Base-by-base conservation (phyloP, 208 protist species). In the Trypanosoma mega region DNA sequence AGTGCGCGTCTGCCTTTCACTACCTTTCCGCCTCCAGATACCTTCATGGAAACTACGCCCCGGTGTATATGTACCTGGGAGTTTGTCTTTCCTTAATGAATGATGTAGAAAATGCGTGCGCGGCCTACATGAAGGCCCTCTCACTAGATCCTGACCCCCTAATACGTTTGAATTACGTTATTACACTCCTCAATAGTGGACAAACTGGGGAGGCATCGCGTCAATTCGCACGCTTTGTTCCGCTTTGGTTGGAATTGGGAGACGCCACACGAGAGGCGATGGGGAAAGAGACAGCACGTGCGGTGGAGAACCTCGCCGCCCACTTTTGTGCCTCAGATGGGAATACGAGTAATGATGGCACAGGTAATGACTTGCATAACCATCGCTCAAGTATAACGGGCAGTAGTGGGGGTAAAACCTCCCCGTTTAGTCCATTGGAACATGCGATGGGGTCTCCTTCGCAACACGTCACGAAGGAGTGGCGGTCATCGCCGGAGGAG, bases 1-100 rank as follows among this genome's bases (percentile, higher is more conserved):
- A 96, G 51, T 96, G 89, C 74, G 95, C 93, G 21, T 98, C 94
- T 2, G 97, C 97, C 9, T 98, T 98, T 70, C 97, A 98, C 63
- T 93, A 96, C 71, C 78, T 99, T 27, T 94, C 83, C 26, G 78
- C 92, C 3, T 78, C 89, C 1, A 92, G 98, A 63, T 93, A 90
- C 39, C 60, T 99, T 30, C 82, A 98, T 57, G 69, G 74, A 2
- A 44, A 86, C 30, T 96, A 92, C 68, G 85, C 94, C 4, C 76
- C 82, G 2, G 60, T 85, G 14, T 98, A 93, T 73, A 98, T 98
- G 96, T 91, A 97, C 54, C 81, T 98, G 8, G 97, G 85, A 7
- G 80, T 98, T 48, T 97, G 89, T 43, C 78, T 98, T 2, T 85
- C 85, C 8, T 79, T 96, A 24, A 83, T 98, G 62, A 95, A 97